These are phyloP conservation scores for Pichia sp. DNA, from an alignment of 1,139 yeast species.

Conservation along the genomic window DNA sequence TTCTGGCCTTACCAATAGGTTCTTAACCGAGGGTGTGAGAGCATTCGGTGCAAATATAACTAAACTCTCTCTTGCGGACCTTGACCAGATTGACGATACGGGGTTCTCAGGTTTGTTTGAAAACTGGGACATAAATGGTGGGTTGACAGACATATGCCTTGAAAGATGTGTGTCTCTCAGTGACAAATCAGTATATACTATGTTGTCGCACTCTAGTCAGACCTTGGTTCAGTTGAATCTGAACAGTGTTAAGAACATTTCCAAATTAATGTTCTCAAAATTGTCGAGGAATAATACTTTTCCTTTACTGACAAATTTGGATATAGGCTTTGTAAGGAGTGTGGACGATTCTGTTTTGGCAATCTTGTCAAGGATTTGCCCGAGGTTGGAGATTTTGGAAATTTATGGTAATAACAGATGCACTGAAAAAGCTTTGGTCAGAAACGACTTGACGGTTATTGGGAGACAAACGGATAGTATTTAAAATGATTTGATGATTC, in stretches of 20 bases:
- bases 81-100: conserved; percentile 63
- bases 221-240: conserved; percentile 66
- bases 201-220: conserved; percentile 59
- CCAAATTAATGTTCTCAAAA: conserved; percentile 45
- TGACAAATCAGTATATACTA: conserved; percentile 56
- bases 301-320: conserved; percentile 61
- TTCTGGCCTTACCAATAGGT: conserved; percentile 60
- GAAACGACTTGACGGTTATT: conserved; percentile 57
- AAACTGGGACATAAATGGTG: conserved; percentile 51
- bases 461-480: conserved; percentile 73
- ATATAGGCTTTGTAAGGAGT: conserved; percentile 72
- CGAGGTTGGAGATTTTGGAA: conserved; percentile 60
- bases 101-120: conserved; percentile 58
- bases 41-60: conserved; percentile 55
- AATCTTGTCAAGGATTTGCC: conserved; percentile 52
- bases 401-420: conserved; percentile 77
- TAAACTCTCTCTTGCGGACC: conserved; percentile 46
- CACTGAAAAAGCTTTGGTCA: conserved; percentile 49
- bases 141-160: conserved; percentile 58
- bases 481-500: conserved; percentile 23
- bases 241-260: conserved; percentile 63
- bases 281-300: conserved; percentile 39
- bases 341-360: conserved; percentile 63
- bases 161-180: conserved; percentile 64
- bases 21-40: conserved; percentile 55